Base-by-base conservation (phyloP, 305 asterid genomes). In the Fraxinus latifolia region DNA sequence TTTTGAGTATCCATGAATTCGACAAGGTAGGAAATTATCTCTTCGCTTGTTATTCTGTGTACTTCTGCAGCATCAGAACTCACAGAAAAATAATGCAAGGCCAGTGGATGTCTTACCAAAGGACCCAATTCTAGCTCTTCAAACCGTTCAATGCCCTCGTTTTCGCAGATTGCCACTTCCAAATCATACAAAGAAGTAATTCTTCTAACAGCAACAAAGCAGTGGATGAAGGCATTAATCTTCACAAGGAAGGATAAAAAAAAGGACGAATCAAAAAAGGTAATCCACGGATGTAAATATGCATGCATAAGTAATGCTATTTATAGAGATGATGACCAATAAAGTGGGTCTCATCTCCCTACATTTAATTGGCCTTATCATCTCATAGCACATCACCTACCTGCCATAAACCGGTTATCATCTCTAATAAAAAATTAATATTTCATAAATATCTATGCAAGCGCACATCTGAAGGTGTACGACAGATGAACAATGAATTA, bases 111-210 rank as follows among this genome's bases (percentile, higher is more conserved):
- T 77, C 91, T 91, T 77, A 90, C 84, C 90, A 96, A 87, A 80
- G 99, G 98, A 74, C 99, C 99, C 92, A 96, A 88, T 83, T 91
- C 95, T 83, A 96, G 92, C 87, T 94, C 97, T 81, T 93, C 97
- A 87, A 93, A 96, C 77, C 29, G 83, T 77, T 86, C 87, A 76
- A 96, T 82, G 50, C 97, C 96, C 88, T 96, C 98, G 21, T 85
- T 93, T 90, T 94, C 84, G 86, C 99, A 93, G 39, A 96, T 82
- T 68, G 94, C 98, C 74, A 88, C 79, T 83, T 92, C 97, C 92
- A 96, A 85, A 82, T 96, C 99, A 86, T 90, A 87, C 89, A 96
- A 77, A 2, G 99, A 87, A 84, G 94, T 88, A 76, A 96, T 87
- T 85, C 89, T 89, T 88, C 94, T 91, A 82, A 86, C 98, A 82